phyloP scores from a whole-genome alignment of 2,329 filamentous ascomycete species.

The Diaporthe australafricana region DNA sequence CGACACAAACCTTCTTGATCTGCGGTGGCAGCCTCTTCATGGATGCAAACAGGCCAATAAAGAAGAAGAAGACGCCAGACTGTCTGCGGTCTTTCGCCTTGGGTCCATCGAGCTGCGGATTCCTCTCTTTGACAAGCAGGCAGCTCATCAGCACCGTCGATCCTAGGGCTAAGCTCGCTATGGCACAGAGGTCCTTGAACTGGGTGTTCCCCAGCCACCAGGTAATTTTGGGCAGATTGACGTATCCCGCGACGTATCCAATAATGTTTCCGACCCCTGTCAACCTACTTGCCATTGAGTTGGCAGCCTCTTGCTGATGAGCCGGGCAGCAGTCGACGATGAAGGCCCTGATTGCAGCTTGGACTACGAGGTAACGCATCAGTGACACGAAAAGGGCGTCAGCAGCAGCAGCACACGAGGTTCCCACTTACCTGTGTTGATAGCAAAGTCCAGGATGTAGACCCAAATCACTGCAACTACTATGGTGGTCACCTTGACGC shows the following conservation, averaged over 20 bases:
- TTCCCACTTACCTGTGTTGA: slow-evolving; percentile 80
- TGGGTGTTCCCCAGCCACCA: slow-evolving; percentile 88
- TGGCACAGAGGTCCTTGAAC: slow-evolving; percentile 91
- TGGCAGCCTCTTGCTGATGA: slow-evolving; percentile 93
- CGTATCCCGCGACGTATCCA: slow-evolving; percentile 88
- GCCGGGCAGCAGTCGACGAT: slow-evolving; percentile 93
- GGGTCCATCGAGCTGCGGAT: slow-evolving; percentile 79
- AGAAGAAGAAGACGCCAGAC: slow-evolving; percentile 81
- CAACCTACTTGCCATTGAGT: slow-evolving; percentile 92
- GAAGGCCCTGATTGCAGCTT: slow-evolving; percentile 90
- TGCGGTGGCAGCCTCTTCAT: slow-evolving; percentile 84
- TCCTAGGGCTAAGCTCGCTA: slow-evolving; percentile 80
- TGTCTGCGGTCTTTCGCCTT: slow-evolving; percentile 62
- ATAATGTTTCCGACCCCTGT: slow-evolving; percentile 91
- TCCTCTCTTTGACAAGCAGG: slow-evolving; percentile 77
- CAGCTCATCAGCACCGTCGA: slow-evolving; percentile 79
- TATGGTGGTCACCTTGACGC: slow-evolving; percentile 76
- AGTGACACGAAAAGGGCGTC: not conserved
- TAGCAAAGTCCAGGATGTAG: slow-evolving; percentile 92
- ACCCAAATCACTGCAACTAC: slow-evolving; percentile 86
- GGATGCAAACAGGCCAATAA: slow-evolving; percentile 80
- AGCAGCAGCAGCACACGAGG: not conserved
- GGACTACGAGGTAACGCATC: slow-evolving; percentile 65
- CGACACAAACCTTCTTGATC: slow-evolving; percentile 82
- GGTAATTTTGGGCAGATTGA: slow-evolving; percentile 79